Conservation (phyloP, 164 flowering plant species). For the Protea cynaroides region DNA sequence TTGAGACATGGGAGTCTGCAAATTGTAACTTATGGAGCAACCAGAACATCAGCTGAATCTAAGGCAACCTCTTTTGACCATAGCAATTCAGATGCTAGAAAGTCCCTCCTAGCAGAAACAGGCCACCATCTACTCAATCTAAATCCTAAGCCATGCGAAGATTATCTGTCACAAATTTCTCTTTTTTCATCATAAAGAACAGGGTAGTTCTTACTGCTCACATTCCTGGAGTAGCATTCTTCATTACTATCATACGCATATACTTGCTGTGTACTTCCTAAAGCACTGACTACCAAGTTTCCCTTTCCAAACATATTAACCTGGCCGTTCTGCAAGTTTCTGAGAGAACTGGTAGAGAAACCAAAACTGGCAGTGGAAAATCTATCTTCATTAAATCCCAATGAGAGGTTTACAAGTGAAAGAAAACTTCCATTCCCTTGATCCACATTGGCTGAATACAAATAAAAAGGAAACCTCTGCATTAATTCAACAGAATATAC, state of each 20-base stretch:
- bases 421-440: too few relatives aligned
- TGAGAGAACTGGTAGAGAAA: too few relatives aligned
- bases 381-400: too few relatives aligned
- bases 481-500: constrained; percentile 13
- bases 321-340: constrained; percentile 54
- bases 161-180: constrained; percentile 25
- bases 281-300: constrained; percentile 46
- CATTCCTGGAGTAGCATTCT: too few relatives aligned
- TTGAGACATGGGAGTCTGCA: too few relatives aligned
- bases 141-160: constrained; percentile 1
- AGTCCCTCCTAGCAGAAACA: constrained; percentile 16
- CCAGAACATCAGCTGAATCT: background rate
- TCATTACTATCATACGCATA: too few relatives aligned
- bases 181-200: constrained; percentile 46
- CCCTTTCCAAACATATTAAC: constrained; percentile 53
- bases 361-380: too few relatives aligned
- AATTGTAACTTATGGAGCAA: too few relatives aligned
- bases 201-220: constrained; percentile 74
- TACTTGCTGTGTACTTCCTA: too few relatives aligned
- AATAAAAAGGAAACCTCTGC: constrained; percentile 39
- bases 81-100: constrained; percentile 10
- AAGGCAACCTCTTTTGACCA: constrained; percentile 4
- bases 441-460: too few relatives aligned
- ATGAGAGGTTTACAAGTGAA: too few relatives aligned
- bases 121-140: too few relatives aligned